These are phyloP conservation scores for Candida sanyaensis DNA, from an alignment of 1,139 yeast genomes.

Conservation along the genomic window DNA sequence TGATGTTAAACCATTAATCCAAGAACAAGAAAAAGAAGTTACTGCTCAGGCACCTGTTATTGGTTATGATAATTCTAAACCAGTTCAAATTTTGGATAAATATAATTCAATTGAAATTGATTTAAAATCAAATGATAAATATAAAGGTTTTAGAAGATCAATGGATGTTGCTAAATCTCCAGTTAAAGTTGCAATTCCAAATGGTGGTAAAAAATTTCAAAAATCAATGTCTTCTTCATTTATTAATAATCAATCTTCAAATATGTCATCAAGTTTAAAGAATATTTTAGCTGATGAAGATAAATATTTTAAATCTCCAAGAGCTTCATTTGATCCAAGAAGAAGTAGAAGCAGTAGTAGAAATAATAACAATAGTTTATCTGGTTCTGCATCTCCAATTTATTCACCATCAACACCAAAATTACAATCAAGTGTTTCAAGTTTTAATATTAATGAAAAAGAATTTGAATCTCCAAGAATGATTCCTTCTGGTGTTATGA, in stretches of 20 bases:
- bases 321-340: slow-evolving; percentile 20
- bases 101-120: slow-evolving; percentile 21
- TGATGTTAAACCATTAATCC: neutral
- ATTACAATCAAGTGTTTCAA: slow-evolving; percentile 4
- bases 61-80: slow-evolving; percentile 13
- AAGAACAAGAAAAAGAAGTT: neutral
- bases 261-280: slow-evolving; percentile 14
- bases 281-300: slow-evolving; percentile 7
- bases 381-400: neutral
- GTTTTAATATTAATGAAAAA: neutral
- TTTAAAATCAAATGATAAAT: slow-evolving; percentile 36
- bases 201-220: slow-evolving; percentile 11
- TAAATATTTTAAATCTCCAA: slow-evolving; percentile 2
- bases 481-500: slow-evolving; percentile 2
- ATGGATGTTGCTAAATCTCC: slow-evolving; percentile 28
- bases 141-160: slow-evolving; percentile 49
- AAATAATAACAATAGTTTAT: neutral
- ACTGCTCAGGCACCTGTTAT: slow-evolving; percentile 8
- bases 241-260: neutral
- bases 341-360: slow-evolving; percentile 11
- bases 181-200: slow-evolving; percentile 29
- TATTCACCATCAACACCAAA: neutral
- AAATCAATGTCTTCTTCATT: neutral
- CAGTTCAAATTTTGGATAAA: slow-evolving; percentile 13
- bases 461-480: slow-evolving; percentile 2